Conservation (phyloP, 176 grass and related monocot species). For the Rhynchospora breviuscula region DNA sequence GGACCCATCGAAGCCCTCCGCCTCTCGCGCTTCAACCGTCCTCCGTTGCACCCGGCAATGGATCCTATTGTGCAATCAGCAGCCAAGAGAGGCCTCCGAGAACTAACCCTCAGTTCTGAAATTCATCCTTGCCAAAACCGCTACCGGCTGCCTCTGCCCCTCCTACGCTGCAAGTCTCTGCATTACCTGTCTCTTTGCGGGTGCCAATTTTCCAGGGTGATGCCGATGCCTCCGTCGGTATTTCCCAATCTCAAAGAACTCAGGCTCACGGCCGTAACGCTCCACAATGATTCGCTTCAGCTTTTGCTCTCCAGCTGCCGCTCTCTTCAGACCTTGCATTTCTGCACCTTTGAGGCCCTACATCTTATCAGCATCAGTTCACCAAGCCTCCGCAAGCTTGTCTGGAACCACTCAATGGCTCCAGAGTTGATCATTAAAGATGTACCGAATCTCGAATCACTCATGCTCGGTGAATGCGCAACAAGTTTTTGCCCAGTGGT, state of each 20-base stretch:
- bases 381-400: background rate
- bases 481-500: background rate
- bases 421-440: conserved; percentile 3
- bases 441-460: background rate
- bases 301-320: background rate
- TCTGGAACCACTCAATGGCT: too few species aligned
- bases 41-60: too few species aligned
- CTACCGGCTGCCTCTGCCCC: background rate
- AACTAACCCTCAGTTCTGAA: background rate
- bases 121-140: too few species aligned
- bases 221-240: too few species aligned
- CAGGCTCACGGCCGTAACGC: background rate
- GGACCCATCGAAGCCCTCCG: background rate
- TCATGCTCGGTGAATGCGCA: background rate
- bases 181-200: background rate
- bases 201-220: background rate
- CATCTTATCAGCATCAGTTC: background rate
- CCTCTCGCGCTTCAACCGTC: background rate
- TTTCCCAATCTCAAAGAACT: background rate
- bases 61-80: background rate
- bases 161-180: background rate
- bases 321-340: background rate
- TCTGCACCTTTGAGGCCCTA: background rate
- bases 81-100: background rate
- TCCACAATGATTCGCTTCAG: background rate